These are phyloP conservation scores for Trichoderma simmonsii DNA, from an alignment of 2,329 filamentous ascomycete genomes.

Conservation along the genomic window DNA sequence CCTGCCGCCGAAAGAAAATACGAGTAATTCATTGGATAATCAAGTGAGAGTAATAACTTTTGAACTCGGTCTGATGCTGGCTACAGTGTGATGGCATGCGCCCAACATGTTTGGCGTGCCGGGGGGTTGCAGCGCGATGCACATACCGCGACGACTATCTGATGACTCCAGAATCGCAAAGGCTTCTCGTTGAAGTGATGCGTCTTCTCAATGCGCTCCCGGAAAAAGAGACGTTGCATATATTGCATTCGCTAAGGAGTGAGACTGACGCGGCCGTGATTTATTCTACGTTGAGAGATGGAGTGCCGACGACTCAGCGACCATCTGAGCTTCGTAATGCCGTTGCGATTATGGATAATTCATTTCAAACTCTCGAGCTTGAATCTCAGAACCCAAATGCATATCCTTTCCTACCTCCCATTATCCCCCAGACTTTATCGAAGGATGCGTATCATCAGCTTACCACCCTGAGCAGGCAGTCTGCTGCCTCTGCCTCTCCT, in stretches of 20 bases:
- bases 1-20: neutral
- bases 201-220: constrained; percentile 26
- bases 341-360: neutral
- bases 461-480: neutral
- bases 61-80: neutral
- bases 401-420: neutral
- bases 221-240: constrained; percentile 20
- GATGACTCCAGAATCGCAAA: constrained; percentile 13
- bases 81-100: constrained; percentile 24
- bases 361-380: neutral
- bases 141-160: constrained; percentile 22
- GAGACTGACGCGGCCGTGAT: constrained; percentile 24
- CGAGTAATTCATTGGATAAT: neutral
- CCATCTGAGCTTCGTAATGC: neutral
- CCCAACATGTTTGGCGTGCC: constrained; percentile 23
- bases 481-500: neutral
- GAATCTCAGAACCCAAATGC: constrained; percentile 4
- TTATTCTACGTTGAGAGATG: constrained; percentile 23
- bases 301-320: neutral
- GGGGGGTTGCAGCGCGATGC: constrained; percentile 18
- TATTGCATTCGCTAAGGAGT: constrained; percentile 24
- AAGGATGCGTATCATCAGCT: neutral
- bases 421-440: neutral
- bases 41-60: neutral
- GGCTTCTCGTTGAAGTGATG: constrained; percentile 25